A percentile compares a stretch with the other conserved stretches of the same genome.
Evolutionary conservation across 768 basidiomycete species (phyloP).

Genomic region (Tulasnella sp.): DNA sequence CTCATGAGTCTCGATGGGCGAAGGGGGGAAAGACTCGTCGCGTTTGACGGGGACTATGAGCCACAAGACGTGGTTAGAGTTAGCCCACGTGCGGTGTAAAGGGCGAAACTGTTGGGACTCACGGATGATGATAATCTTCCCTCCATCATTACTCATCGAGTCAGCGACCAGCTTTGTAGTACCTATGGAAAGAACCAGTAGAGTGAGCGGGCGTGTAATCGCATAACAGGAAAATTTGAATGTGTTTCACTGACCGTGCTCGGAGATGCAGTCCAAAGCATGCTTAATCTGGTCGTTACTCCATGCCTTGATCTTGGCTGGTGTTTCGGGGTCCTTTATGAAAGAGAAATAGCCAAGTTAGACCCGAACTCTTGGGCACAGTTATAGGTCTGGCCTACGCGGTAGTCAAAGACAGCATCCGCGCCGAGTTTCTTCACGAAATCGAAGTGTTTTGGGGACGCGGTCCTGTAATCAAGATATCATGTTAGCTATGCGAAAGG

Average conservation of each 20-base stretch:
- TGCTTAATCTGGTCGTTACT: conserved; percentile 4
- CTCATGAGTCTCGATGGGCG: background rate
- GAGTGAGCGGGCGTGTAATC: background rate
- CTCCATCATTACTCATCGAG: conserved; percentile 9
- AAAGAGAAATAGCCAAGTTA: background rate
- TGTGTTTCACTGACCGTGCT: conserved; percentile 7
- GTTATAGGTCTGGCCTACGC: background rate
- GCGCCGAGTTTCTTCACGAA: conserved; percentile 46
- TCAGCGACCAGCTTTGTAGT: conserved; percentile 16
- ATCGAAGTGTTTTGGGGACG: conserved; percentile 43
- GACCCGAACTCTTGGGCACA: background rate
- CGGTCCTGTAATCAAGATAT: conserved; percentile 34
- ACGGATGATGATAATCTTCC: conserved; percentile 20
- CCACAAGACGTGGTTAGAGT: background rate
- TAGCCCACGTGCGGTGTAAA: background rate
- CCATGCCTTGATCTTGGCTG: conserved; percentile 8
- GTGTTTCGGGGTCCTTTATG: conserved; percentile 16
- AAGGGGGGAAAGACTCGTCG: background rate
- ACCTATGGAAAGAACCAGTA: background rate
- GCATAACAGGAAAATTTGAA: background rate
- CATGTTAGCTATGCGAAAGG: background rate
- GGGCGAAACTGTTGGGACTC: background rate
- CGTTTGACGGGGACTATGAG: conserved; percentile 12
- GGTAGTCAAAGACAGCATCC: conserved; percentile 44
- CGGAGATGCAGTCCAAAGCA: conserved; percentile 25